Evolutionary conservation across 2,329 filamentous ascomycete species (phyloP).

Genomic region (Hypoxylon sp.): DNA sequence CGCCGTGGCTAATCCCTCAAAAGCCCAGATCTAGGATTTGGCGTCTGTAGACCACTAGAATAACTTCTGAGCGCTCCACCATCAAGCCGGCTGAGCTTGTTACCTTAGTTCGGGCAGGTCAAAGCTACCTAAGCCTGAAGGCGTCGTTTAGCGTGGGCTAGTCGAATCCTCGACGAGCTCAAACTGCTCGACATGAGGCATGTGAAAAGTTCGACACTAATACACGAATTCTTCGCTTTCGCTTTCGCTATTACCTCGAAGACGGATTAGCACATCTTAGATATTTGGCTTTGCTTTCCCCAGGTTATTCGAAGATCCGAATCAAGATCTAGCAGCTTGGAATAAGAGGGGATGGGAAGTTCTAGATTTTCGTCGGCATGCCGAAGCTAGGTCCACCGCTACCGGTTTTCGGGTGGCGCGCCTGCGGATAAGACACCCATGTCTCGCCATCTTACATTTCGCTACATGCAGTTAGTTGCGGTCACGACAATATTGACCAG

Average conservation of each 20-base stretch:
- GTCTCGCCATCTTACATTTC: slow-evolving; percentile 9
- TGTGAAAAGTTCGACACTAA: slow-evolving; percentile 2
- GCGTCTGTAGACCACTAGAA: slow-evolving; percentile 4
- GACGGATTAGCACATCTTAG: too few relatives aligned
- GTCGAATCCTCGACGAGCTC: background rate
- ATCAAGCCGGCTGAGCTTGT: too few relatives aligned
- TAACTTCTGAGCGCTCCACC: too few relatives aligned
- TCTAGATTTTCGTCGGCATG: too few relatives aligned
- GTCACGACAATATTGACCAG: slow-evolving; percentile 3
- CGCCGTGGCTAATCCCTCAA: too few relatives aligned
- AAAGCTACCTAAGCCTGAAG: too few relatives aligned
- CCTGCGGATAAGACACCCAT: slow-evolving; percentile 5
- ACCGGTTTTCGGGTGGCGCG: slow-evolving; percentile 3
- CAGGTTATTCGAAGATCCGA: too few relatives aligned
- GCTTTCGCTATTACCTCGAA: too few relatives aligned
- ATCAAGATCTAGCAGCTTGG: too few relatives aligned
- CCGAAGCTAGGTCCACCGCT: background rate
- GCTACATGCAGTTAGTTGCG: slow-evolving; percentile 12
- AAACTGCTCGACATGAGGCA: slow-evolving; percentile 4
- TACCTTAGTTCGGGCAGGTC: background rate
- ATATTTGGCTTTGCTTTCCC: too few relatives aligned
- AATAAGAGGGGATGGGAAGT: too few relatives aligned
- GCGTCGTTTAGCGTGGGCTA: slow-evolving; percentile 1
- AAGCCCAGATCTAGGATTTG: slow-evolving; percentile 1
- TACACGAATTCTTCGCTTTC: slow-evolving; percentile 1